A percentile compares a stretch with the other conserved stretches of the same genome.
phyloP scores from a whole-genome alignment of 208 protist species.

The Crithidia sp. region DNA sequence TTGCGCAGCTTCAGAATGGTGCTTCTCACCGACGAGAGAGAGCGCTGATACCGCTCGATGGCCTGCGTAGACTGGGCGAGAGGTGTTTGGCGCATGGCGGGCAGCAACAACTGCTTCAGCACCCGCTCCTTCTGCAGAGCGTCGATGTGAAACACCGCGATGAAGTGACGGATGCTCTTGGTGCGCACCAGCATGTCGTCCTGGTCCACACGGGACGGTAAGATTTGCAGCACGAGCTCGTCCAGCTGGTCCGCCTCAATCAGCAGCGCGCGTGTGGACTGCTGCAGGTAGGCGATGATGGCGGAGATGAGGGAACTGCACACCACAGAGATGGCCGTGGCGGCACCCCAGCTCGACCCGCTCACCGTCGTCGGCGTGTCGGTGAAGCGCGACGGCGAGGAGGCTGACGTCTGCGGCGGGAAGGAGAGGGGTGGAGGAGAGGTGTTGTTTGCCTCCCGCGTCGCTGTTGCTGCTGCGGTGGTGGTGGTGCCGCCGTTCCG shows the following conservation, averaged over 20 bases:
- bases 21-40: constrained; percentile 45
- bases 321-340: constrained; percentile 45
- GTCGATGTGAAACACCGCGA: constrained; percentile 58
- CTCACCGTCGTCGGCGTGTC: neutral
- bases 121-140: constrained; percentile 77
- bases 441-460: neutral
- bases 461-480: neutral
- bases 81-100: constrained; percentile 47
- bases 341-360: constrained; percentile 9
- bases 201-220: constrained; percentile 73
- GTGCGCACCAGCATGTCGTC: constrained; percentile 72
- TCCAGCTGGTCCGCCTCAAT: constrained; percentile 77
- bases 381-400: neutral
- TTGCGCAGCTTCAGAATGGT: constrained; percentile 62
- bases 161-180: constrained; percentile 50
- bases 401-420: neutral
- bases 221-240: constrained; percentile 82
- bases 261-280: constrained; percentile 48
- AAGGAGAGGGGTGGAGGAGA: neutral
- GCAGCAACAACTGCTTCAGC: constrained; percentile 76
- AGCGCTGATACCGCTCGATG: constrained; percentile 61
- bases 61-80: constrained; percentile 26
- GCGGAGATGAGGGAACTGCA: constrained; percentile 65
- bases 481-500: neutral
- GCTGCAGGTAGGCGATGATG: constrained; percentile 55